A percentile compares a stretch with the other conserved stretches of the same genome.
phyloP scores from a whole-genome alignment of 2,329 filamentous ascomycete genomes.

The Cladosporium sp. region DNA sequence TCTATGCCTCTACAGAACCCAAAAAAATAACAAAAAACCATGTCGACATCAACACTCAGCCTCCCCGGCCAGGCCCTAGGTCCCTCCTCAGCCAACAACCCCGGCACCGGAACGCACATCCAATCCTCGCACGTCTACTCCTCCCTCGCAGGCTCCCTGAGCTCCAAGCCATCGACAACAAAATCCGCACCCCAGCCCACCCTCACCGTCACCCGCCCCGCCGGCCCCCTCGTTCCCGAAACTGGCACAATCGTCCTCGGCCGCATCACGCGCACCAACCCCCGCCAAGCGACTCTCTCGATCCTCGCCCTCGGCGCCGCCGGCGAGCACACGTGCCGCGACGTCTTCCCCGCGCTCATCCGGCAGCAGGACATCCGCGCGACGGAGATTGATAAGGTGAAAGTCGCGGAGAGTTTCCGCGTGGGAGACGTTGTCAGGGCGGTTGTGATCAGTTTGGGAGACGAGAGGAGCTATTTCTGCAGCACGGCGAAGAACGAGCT shows the following conservation, averaged over 20 bases:
- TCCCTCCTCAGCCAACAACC: conserved; percentile 58
- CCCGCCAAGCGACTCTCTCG: conserved; percentile 77
- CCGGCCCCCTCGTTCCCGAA: conserved; percentile 76
- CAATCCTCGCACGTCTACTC: conserved; percentile 71
- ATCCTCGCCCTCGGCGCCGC: conserved; percentile 74
- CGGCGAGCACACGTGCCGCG: conserved; percentile 24
- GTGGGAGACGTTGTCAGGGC: conserved; percentile 90
- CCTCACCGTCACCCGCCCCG: conserved; percentile 40
- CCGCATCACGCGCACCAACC: conserved; percentile 78
- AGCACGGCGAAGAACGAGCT: conserved; percentile 86
- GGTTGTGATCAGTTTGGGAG: conserved; percentile 76
- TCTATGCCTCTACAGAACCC: too few relatives aligned
- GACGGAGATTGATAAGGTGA: conserved; percentile 93
- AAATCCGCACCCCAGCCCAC: conserved; percentile 48
- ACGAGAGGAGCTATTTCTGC: conserved; percentile 95
- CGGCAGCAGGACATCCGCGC: conserved; percentile 77
- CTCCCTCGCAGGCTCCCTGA: conserved; percentile 68
- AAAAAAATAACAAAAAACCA: neutral
- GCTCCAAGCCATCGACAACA: conserved; percentile 40
- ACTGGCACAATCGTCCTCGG: conserved; percentile 79
- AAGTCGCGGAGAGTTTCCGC: conserved; percentile 84
- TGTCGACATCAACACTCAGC: conserved; percentile 43
- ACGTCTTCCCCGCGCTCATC: conserved; percentile 31
- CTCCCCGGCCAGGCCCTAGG: conserved; percentile 82
- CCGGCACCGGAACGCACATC: conserved; percentile 82